These are phyloP conservation scores for Colletotrichum falcatum DNA, from an alignment of 2,329 filamentous ascomycete genomes.

Conservation along the genomic window DNA sequence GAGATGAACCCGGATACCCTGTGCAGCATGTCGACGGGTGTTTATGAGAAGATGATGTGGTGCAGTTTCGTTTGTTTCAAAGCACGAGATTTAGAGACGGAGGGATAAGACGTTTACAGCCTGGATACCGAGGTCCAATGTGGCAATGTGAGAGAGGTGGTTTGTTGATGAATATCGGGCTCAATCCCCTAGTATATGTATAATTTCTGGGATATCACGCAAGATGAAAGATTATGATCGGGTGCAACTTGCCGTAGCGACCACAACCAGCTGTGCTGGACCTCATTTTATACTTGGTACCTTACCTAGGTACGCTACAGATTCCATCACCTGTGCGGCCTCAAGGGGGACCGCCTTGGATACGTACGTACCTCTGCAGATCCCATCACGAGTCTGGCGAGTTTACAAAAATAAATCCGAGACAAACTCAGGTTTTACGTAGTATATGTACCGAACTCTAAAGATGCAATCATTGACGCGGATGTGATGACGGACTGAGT, in stretches of 20 bases:
- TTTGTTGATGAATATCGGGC: neutral
- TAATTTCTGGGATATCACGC: neutral
- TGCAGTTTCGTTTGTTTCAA: neutral
- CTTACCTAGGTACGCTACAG: neutral
- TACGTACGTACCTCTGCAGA: too few species aligned
- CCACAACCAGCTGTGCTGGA: neutral
- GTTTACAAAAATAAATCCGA: neutral
- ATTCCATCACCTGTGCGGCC: neutral
- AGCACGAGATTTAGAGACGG: slow-evolving; percentile 5
- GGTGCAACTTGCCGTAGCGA: neutral
- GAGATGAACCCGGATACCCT: neutral
- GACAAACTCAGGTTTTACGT: neutral
- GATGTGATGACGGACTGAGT: neutral
- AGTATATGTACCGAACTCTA: neutral
- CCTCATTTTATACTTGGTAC: neutral
- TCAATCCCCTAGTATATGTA: neutral
- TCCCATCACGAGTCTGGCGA: neutral
- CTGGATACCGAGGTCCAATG: slow-evolving; percentile 32
- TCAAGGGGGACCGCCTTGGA: too few species aligned
- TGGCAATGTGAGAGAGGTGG: slow-evolving; percentile 8
- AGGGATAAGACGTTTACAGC: slow-evolving; percentile 20
- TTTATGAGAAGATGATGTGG: too few species aligned
- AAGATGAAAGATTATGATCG: too few species aligned
- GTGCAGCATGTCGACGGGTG: neutral
- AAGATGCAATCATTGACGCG: neutral